Conservation (phyloP, 371 early-diverging fungal species). For the Mucor indicus region DNA sequence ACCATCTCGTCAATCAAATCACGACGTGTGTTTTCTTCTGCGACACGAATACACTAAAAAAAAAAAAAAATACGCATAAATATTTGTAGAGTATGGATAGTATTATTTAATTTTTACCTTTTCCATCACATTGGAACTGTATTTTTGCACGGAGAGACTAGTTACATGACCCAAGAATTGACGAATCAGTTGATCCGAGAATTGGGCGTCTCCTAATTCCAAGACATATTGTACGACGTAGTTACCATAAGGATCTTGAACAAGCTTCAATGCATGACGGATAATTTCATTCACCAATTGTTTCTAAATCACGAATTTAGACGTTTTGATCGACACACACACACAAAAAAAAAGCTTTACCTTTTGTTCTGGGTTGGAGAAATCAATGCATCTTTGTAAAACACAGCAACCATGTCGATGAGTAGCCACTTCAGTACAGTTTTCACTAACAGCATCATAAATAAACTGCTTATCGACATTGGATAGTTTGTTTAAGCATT, state of each 20-base stretch:
- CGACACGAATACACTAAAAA: slow-evolving; percentile 75
- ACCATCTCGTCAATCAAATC: slow-evolving; percentile 74
- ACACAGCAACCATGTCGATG: slow-evolving; percentile 98
- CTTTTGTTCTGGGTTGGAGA: slow-evolving; percentile 71
- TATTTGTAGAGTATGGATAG: not conserved
- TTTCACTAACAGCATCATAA: slow-evolving; percentile 80
- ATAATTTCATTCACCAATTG: slow-evolving; percentile 80
- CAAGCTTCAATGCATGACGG: slow-evolving; percentile 73
- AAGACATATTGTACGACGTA: slow-evolving; percentile 98
- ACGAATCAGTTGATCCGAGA: slow-evolving; percentile 71
- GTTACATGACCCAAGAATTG: slow-evolving; percentile 76
- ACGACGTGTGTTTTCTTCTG: slow-evolving; percentile 67
- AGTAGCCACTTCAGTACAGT: slow-evolving; percentile 86
- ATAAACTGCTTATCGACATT: slow-evolving; percentile 83
- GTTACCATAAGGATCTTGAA: slow-evolving; percentile 96
- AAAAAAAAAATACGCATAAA: not conserved
- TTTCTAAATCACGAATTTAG: too few relatives aligned
- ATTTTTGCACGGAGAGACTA: slow-evolving; percentile 83
- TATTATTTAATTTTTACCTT: slow-evolving; percentile 48
- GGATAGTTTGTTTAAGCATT: slow-evolving; percentile 80
- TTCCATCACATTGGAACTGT: slow-evolving; percentile 92
- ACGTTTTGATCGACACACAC: too few relatives aligned
- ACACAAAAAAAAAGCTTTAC: too few relatives aligned
- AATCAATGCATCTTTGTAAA: slow-evolving; percentile 94
- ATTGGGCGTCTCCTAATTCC: slow-evolving; percentile 70